Evolutionary conservation across 2,329 filamentous ascomycete species (phyloP).

Genomic region (Hirsutella rhossiliensis): DNA sequence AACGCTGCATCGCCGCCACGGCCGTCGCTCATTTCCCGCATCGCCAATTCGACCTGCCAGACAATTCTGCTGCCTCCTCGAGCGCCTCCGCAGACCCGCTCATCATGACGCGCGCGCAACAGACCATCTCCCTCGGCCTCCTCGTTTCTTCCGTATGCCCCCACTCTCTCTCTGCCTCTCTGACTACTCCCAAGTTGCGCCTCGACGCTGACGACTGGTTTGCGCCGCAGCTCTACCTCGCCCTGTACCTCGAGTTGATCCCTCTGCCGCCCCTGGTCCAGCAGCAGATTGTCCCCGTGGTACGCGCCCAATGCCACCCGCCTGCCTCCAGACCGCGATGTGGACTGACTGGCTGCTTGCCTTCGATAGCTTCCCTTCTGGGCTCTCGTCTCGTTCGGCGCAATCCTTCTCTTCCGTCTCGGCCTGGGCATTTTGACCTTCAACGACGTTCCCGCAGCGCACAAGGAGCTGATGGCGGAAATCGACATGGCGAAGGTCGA

Average conservation of each 20-base stretch:
- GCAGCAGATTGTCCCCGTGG: conserved; percentile 77
- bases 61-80: neutral
- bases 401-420: conserved; percentile 82
- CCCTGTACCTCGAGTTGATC: conserved; percentile 71
- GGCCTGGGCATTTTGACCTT: conserved; percentile 91
- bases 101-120: conserved; percentile 86
- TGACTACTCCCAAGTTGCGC: neutral
- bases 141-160: conserved; percentile 71
- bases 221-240: conserved; percentile 72
- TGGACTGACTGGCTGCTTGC: neutral
- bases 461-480: conserved; percentile 79
- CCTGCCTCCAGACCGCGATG: too few relatives aligned
- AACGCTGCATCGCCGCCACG: too few relatives aligned
- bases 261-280: conserved; percentile 70
- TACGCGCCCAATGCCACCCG: conserved; percentile 29
- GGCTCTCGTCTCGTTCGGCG: conserved; percentile 80
- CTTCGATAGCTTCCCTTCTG: conserved; percentile 72
- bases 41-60: too few relatives aligned
- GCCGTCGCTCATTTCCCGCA: too few relatives aligned
- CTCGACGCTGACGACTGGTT: conserved; percentile 7
- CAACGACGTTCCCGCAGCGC: conserved; percentile 86
- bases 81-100: neutral
- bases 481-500: conserved; percentile 68
- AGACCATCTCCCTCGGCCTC: conserved; percentile 80
- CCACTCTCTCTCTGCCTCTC: neutral